Base-by-base conservation (phyloP, 2,329 filamentous ascomycete genomes). In the Colletotrichum euphorbiae region DNA sequence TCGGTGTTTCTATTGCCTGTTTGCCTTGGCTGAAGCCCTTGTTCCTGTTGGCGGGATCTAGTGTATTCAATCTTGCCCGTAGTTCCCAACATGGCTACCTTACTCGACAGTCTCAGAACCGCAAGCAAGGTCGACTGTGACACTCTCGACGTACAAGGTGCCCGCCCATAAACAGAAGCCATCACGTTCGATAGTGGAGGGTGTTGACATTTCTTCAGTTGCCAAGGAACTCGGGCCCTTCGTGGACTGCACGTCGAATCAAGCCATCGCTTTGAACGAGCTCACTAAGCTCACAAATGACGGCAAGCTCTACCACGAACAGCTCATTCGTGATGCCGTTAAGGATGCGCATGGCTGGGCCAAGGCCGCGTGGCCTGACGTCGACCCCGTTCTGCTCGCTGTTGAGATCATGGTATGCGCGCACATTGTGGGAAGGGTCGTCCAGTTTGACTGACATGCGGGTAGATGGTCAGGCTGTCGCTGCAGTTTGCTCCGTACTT, bases 401-500 rank as follows among this genome's bases (percentile, higher is more conserved):
- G 83, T 87, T 4, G 87, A 90, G 64, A 80, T 87, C 69, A 82
- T 85, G 73, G 85, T 87, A 75, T 13, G 78, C n/a, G 11, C 15
- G 9, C 13, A 33, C 12, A 45, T n/a, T 17, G 33, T 28, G 15
- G 17, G 6, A 40, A 51, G 9, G 13, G 9, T 31, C 15, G 2
- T 6, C 4, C 15, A 2, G 62, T 71, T 9, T 52, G n/a, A 28
- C 48, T 62, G 21, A 71, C 17, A 43, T 17, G 24, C 5, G n/a
- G 15, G 13, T 31, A 87, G 85, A 88, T 87, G 81, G 81, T 88
- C 12, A 84, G 81, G 71, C 75, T 90, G 19, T 83, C 86, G 24
- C 75, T 88, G 2, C 77, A 74, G n/a, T 85, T 89, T 42, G 77
- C 81, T 0, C 80, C 82, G 0, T 76, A 85, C 54, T 75, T 89